Evolutionary conservation across 495 filamentous ascomycete species (phyloP).

Genomic region (Lophiostoma macrostomum): DNA sequence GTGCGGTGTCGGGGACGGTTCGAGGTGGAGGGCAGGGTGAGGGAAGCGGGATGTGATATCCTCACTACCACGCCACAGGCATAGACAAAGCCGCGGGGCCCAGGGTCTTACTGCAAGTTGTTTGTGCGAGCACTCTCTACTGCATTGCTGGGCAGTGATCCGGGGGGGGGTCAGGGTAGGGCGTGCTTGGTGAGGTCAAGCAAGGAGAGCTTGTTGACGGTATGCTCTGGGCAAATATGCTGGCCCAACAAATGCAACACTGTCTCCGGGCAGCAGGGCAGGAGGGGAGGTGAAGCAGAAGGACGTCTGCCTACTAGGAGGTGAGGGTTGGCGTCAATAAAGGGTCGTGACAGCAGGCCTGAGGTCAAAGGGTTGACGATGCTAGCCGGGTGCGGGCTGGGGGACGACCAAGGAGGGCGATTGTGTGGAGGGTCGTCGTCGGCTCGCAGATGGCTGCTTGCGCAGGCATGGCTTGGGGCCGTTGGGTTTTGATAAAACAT

Average conservation of each 20-base stretch:
- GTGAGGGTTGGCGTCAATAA: not conserved
- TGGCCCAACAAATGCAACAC: conserved; percentile 21
- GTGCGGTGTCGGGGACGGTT: not conserved
- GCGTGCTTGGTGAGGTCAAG: conserved; percentile 13
- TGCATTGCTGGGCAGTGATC: conserved; percentile 22
- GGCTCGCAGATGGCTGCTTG: conserved; percentile 12
- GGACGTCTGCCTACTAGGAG: not conserved
- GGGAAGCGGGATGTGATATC: not conserved
- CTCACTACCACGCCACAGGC: not conserved
- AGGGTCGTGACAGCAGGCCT: not conserved
- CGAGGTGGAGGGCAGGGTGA: not conserved
- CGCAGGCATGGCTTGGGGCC: conserved; percentile 34
- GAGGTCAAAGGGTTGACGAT: conserved; percentile 3
- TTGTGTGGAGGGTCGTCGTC: conserved; percentile 6
- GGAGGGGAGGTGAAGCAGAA: not conserved
- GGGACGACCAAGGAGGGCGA: conserved; percentile 3
- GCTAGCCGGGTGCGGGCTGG: not conserved
- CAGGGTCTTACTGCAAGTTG: conserved; percentile 3
- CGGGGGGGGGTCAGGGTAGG: not conserved
- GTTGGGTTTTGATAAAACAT: conserved; percentile 36
- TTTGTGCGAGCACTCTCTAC: conserved; percentile 19
- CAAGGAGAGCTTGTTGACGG: conserved; percentile 26
- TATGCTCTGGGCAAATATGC: conserved; percentile 23
- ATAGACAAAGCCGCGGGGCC: conserved; percentile 12
- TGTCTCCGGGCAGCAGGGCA: conserved; percentile 12